Base-by-base conservation (phyloP, 108 stramenopile species). In the Skeletonema tropicum region DNA sequence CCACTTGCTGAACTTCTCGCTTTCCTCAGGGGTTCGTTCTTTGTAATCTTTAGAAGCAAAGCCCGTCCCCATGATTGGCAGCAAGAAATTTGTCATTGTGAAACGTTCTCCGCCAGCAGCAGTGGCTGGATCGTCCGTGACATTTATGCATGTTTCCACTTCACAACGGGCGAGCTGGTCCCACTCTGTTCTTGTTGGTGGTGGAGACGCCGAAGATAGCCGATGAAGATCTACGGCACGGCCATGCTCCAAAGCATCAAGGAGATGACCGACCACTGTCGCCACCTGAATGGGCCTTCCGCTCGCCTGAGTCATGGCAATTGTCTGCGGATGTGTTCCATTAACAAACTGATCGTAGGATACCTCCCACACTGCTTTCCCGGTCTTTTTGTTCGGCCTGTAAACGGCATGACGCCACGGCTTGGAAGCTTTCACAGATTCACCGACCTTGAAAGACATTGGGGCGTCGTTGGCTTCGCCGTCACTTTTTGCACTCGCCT, bases 381-480 rank as follows among this genome's bases (percentile, higher is more conserved):
- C 90, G 30, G 89, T 89, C 78, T 91, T 94, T 70, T 91, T 94
- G 23, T 83, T 75, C 2, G 88, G 83, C 64, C 85, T 91, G 82
- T 89, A 92, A 6, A 87, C 76, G 10, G 89, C 80, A 79, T 73
- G 89, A 23, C 64, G 61, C 93, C 93, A 94, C n/a, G 86, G 75
- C 21, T 67, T 73, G 14, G 14, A 33, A 6, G 85, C 78, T 38
- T 60, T 64, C 25, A 70, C 52, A 0, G 32, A 32, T 52, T 71
- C 46, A 23, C 79, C 83, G 21, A 83, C 62, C 55, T 35, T 70
- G 31, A 71, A 61, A 13, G 7, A 26, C 68, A 68, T 77, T 0
- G 42, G 62, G 11, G 39, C 49, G 36, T 66, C 55, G 15, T 35
- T 23, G 60, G 69, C 17, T 14, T 21, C 42, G 5, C 30, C 23